These are phyloP conservation scores for Russula foetens DNA, from an alignment of 768 basidiomycete genomes.

Conservation along the genomic window DNA sequence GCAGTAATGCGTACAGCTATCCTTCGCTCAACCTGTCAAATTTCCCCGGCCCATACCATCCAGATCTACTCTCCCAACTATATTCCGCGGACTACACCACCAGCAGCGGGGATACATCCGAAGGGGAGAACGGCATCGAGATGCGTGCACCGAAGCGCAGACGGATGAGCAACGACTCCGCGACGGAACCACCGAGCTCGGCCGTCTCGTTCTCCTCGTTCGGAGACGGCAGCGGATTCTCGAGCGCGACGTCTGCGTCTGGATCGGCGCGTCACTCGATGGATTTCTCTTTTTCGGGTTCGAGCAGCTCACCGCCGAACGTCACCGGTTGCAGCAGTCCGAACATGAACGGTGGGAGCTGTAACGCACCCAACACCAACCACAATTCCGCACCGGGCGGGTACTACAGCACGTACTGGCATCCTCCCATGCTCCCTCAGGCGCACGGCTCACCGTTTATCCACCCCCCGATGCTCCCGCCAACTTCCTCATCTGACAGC, in stretches of 20 bases:
- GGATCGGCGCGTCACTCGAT: constrained; percentile 57
- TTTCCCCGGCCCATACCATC: constrained; percentile 69
- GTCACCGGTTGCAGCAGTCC: constrained; percentile 25
- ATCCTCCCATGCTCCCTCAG: constrained; percentile 60
- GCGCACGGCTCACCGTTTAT: constrained; percentile 46
- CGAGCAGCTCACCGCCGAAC: constrained; percentile 39
- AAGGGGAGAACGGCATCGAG: constrained; percentile 29
- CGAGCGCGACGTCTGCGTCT: constrained; percentile 43
- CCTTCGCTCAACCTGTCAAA: constrained; percentile 32
- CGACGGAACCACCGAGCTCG: constrained; percentile 47
- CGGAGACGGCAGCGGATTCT: constrained; percentile 38
- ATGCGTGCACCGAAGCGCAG: constrained; percentile 55
- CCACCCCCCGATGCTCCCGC: constrained; percentile 64
- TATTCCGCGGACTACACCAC: constrained; percentile 50
- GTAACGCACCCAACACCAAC: background rate
- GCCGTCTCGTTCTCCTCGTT: constrained; percentile 52
- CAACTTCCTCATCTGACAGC: constrained; percentile 25
- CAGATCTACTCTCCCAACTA: constrained; percentile 56
- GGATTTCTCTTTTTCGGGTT: constrained; percentile 48
- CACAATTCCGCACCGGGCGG: constrained; percentile 25
- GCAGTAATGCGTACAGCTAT: constrained; percentile 25
- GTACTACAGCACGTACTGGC: constrained; percentile 58
- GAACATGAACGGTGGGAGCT: background rate
- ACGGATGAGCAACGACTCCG: constrained; percentile 55
- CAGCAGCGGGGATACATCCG: constrained; percentile 39